These are phyloP conservation scores for Malassezia restricta DNA, from an alignment of 1,284 basidiomycete genomes.

Conservation along the genomic window DNA sequence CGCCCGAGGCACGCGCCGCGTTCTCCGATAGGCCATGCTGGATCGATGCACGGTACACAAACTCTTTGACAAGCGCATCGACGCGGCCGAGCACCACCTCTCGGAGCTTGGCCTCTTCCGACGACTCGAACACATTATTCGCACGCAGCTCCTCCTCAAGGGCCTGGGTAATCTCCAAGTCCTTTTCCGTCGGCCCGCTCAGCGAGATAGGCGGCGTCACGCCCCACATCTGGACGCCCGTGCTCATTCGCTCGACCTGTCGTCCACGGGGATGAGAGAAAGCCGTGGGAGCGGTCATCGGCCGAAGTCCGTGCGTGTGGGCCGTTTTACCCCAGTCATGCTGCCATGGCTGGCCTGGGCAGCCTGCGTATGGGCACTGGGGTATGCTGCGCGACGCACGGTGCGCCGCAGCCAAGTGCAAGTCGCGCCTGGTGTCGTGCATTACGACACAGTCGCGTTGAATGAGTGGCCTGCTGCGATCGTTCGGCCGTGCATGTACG, in stretches of 20 bases:
- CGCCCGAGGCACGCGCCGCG: conserved; percentile 73
- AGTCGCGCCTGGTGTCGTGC: background rate
- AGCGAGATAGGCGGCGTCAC: conserved; percentile 75
- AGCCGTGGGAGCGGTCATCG: background rate
- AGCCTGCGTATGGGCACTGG: too few species aligned
- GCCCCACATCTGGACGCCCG: conserved; percentile 32
- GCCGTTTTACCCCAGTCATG: too few species aligned
- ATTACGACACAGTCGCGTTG: background rate
- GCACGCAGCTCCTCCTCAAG: conserved; percentile 76
- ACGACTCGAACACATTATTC: conserved; percentile 78
- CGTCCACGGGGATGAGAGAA: background rate
- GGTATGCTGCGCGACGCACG: too few species aligned
- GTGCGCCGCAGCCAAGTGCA: too few species aligned
- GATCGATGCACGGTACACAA: conserved; percentile 73
- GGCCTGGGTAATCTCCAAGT: conserved; percentile 57
- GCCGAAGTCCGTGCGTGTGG: conserved; percentile 10
- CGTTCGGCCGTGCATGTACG: background rate
- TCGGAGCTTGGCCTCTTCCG: conserved; percentile 75
- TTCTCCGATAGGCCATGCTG: conserved; percentile 70
- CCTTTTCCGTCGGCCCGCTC: conserved; percentile 36
- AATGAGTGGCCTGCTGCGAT: background rate
- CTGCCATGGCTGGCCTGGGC: too few species aligned
- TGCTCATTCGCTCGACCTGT: conserved; percentile 3
- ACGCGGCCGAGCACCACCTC: conserved; percentile 85
- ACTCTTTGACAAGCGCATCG: conserved; percentile 79